Evolutionary conservation across 139 green algal genomes (phyloP).

Genomic region (Closterium sp.): DNA sequence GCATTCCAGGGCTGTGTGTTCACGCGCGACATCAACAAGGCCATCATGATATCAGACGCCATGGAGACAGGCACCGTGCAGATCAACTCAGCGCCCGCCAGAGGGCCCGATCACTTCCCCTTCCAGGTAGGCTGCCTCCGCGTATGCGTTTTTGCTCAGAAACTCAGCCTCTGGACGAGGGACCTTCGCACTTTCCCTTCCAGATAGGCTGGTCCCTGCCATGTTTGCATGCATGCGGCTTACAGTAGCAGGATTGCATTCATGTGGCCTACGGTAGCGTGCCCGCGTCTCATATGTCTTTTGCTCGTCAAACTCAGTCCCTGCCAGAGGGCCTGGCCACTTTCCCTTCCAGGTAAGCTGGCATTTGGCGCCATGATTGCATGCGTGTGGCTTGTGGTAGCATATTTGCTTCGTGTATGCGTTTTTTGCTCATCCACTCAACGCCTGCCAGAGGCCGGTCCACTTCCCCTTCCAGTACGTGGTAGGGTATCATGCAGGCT

Average conservation of each 20-base stretch:
- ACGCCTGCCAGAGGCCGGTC: conserved; percentile 74
- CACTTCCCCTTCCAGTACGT: conserved; percentile 61
- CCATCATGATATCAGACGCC: conserved; percentile 80
- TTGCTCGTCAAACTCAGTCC: conserved; percentile 86
- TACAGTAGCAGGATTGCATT: too few species aligned
- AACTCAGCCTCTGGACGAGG: too few species aligned
- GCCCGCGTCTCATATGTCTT: too few species aligned
- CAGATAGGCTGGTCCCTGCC: too few species aligned
- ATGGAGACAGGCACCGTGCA: conserved; percentile 96
- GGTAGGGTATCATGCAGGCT: too few species aligned
- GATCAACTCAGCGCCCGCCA: conserved; percentile 87
- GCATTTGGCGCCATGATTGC: too few species aligned
- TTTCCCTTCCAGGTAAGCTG: conserved; percentile 54
- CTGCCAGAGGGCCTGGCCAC: conserved; percentile 67
- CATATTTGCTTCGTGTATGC: background rate
- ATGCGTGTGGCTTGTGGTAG: background rate
- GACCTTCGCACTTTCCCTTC: too few species aligned
- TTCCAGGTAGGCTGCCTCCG: conserved; percentile 46
- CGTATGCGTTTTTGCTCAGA: too few species aligned
- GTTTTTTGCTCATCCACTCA: conserved; percentile 80
- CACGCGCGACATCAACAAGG: conserved; percentile 83
- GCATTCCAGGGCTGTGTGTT: conserved; percentile 93
- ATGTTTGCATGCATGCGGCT: too few species aligned
- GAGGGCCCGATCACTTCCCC: conserved; percentile 64
- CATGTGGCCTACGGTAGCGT: too few species aligned